These are phyloP conservation scores for Starmerella gropengiesseri DNA, from an alignment of 805 yeast species.

Conservation along the genomic window DNA sequence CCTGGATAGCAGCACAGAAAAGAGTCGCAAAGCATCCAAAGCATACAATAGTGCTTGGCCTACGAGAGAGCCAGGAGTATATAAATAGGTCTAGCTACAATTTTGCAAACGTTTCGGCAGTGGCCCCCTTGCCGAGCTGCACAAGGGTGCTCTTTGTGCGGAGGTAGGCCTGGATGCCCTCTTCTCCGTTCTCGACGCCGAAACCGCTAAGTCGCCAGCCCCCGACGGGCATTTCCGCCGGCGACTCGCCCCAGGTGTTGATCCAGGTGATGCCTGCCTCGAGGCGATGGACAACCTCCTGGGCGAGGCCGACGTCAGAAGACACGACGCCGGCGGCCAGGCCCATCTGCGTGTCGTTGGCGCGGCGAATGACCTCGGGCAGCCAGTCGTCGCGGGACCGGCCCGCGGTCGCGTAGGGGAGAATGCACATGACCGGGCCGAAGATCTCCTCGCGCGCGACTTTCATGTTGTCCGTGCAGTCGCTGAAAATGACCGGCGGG, in stretches of 20 bases:
- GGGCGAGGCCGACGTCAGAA: slow-evolving; percentile 51
- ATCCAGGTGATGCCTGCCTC: slow-evolving; percentile 59
- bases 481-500: slow-evolving; percentile 63
- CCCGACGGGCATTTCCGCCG: slow-evolving; percentile 59
- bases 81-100: not conserved
- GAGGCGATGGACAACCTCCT: slow-evolving; percentile 45
- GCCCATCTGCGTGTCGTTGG: slow-evolving; percentile 64
- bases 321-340: slow-evolving; percentile 73
- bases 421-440: slow-evolving; percentile 73
- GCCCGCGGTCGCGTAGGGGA: slow-evolving; percentile 56
- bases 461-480: slow-evolving; percentile 52
- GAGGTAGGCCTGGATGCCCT: slow-evolving; percentile 57
- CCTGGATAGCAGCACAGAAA: too few relatives aligned
- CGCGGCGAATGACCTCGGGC: slow-evolving; percentile 59
- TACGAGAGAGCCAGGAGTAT: too few relatives aligned
- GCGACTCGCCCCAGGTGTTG: slow-evolving; percentile 56
- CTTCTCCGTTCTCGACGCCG: slow-evolving; percentile 67
- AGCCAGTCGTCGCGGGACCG: slow-evolving; percentile 45
- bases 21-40: too few relatives aligned
- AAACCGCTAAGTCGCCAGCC: slow-evolving; percentile 68
- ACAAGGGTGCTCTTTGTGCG: slow-evolving; percentile 65
- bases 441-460: slow-evolving; percentile 69
- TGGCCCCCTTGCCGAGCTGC: slow-evolving; percentile 33
- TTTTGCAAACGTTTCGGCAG: slow-evolving; percentile 9
- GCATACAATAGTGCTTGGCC: too few relatives aligned